Percentiles rank a stretch among this genome's conserved stretches.
Conservation (phyloP, 1,284 basidiomycete genomes). For the Microbotryum intermedium region DNA sequence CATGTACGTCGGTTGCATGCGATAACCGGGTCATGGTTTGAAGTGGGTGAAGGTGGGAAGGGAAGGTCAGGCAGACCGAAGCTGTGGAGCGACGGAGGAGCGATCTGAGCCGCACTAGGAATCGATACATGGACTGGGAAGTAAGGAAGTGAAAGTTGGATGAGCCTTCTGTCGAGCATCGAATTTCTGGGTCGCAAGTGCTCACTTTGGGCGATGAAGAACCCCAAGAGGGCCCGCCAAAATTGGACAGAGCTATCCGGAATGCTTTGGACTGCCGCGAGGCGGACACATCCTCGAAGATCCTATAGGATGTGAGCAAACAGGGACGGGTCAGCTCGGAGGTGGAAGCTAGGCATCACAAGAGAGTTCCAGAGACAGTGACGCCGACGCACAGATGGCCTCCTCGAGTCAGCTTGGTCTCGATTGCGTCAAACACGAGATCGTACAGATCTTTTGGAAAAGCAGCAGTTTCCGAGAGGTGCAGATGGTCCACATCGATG, state of each 20-base stretch:
- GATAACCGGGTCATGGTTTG: constrained; percentile 54
- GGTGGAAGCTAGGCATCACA: too few species aligned
- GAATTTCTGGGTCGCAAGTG: too few species aligned
- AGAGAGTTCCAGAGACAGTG: too few species aligned
- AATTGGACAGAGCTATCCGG: constrained; percentile 28
- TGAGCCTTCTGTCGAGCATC: not conserved
- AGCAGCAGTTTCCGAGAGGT: not conserved
- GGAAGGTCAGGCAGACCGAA: constrained; percentile 60
- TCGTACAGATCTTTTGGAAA: constrained; percentile 2
- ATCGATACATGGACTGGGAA: constrained; percentile 47
- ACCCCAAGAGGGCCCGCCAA: constrained; percentile 28
- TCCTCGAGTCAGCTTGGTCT: constrained; percentile 2
- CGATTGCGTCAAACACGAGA: constrained; percentile 9
- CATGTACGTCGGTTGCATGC: constrained; percentile 65
- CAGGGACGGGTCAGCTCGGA: not conserved
- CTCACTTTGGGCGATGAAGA: constrained; percentile 1
- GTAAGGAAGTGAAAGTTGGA: not conserved
- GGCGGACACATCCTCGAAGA: not conserved
- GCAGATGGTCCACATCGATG: constrained; percentile 18
- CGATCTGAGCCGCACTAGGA: constrained; percentile 57
- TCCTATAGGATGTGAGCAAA: not conserved
- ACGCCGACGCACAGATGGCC: constrained; percentile 10
- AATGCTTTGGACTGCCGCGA: constrained; percentile 6
- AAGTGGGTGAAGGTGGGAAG: constrained; percentile 39
- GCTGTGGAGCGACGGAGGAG: constrained; percentile 51